phyloP scores from a whole-genome alignment of 371 early-diverging fungal genomes.

The Furculomyces boomerangus region DNA sequence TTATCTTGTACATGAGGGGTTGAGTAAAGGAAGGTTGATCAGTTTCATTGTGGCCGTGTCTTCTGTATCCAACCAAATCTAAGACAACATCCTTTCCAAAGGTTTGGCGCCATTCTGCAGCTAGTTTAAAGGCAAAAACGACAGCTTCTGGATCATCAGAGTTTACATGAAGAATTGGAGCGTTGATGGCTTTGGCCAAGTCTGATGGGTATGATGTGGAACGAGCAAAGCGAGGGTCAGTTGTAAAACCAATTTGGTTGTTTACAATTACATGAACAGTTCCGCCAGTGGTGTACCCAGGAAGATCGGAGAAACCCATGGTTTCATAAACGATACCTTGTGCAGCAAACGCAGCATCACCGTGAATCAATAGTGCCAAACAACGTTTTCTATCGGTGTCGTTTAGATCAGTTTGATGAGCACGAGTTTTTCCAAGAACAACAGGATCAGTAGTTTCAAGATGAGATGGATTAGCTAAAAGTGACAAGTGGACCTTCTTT shows the following conservation, averaged over 20 bases:
- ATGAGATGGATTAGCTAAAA: conserved; percentile 90
- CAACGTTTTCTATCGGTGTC: conserved; percentile 32
- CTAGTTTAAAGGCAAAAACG: conserved; percentile 60
- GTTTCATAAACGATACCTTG: conserved; percentile 92
- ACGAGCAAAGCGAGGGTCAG: conserved; percentile 78
- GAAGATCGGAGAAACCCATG: conserved; percentile 78
- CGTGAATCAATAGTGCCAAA: conserved; percentile 84
- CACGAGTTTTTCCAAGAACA: conserved; percentile 81
- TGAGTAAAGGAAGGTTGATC: conserved; percentile 96
- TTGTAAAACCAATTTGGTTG: conserved; percentile 94
- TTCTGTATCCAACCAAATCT: conserved; percentile 82
- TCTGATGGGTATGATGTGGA: conserved; percentile 82
- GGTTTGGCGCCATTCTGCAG: conserved; percentile 74
- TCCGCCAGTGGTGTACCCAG: conserved; percentile 84
- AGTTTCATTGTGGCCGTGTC: conserved; percentile 94
- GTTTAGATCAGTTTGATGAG: conserved; percentile 71
- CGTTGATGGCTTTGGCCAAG: conserved; percentile 85
- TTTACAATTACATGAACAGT: conserved; percentile 91
- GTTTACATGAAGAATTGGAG: conserved; percentile 92
- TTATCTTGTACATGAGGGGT: conserved; percentile 87
- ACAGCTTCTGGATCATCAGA: conserved; percentile 91
- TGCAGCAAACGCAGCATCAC: conserved; percentile 78
- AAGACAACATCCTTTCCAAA: conserved; percentile 84
- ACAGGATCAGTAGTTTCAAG: conserved; percentile 90
- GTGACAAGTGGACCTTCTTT: conserved; percentile 44